Conservation (phyloP, 495 filamentous ascomycete species). For the Lophium mytilinum region DNA sequence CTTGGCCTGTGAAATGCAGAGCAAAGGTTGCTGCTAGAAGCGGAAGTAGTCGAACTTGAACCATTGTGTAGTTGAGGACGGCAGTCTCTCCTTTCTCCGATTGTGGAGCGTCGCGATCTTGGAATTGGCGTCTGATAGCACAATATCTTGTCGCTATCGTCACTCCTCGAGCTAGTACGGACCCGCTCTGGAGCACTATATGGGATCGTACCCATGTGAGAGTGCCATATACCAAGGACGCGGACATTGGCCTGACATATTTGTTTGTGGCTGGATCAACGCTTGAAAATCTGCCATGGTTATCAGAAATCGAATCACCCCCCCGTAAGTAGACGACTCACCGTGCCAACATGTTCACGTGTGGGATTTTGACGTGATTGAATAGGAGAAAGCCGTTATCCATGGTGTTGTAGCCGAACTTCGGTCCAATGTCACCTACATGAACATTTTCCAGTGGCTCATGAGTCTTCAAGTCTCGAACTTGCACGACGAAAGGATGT, state of each 20-base stretch:
- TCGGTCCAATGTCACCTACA: slow-evolving; percentile 67
- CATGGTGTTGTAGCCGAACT: slow-evolving; percentile 65
- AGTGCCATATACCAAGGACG: slow-evolving; percentile 61
- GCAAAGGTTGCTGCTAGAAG: slow-evolving; percentile 67
- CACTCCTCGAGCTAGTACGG: slow-evolving; percentile 61
- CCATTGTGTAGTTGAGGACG: slow-evolving; percentile 69
- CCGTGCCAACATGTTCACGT: slow-evolving; percentile 57
- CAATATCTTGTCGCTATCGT: slow-evolving; percentile 67
- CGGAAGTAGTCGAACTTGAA: slow-evolving; percentile 62
- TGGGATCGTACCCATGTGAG: slow-evolving; percentile 64
- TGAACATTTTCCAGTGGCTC: slow-evolving; percentile 61
- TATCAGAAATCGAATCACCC: neutral
- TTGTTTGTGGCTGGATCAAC: slow-evolving; percentile 54
- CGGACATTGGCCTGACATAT: slow-evolving; percentile 55
- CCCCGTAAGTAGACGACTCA: neutral
- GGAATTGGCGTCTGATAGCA: slow-evolving; percentile 61
- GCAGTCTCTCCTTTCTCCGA: slow-evolving; percentile 53
- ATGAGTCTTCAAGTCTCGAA: slow-evolving; percentile 62
- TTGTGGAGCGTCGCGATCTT: slow-evolving; percentile 53
- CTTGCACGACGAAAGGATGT: slow-evolving; percentile 68
- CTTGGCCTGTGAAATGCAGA: slow-evolving; percentile 62
- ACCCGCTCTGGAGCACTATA: slow-evolving; percentile 59
- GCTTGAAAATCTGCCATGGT: slow-evolving; percentile 42
- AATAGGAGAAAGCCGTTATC: slow-evolving; percentile 71
- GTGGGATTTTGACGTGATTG: slow-evolving; percentile 61